Conservation (phyloP, 2,329 filamentous ascomycete species). For the Fusarium verticillioides region DNA sequence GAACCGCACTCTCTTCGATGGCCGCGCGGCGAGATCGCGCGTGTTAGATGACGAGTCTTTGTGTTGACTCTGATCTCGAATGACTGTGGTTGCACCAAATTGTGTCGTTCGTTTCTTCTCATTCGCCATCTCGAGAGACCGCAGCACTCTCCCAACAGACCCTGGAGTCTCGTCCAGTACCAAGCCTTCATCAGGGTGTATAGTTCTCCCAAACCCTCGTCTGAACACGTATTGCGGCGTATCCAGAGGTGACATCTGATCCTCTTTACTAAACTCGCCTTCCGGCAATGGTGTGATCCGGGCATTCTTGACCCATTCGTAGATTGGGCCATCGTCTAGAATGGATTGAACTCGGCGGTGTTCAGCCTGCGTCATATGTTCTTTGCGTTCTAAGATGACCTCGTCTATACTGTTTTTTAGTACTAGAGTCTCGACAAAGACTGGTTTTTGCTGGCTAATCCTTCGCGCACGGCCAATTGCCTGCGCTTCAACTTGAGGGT, state of each 20-base stretch:
- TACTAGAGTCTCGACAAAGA: slow-evolving; percentile 88
- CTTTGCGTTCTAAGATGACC: slow-evolving; percentile 78
- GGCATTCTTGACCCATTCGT: slow-evolving; percentile 68
- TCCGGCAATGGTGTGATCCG: slow-evolving; percentile 54
- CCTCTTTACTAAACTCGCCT: slow-evolving; percentile 48
- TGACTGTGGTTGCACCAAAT: slow-evolving; percentile 21
- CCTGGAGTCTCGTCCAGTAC: slow-evolving; percentile 44
- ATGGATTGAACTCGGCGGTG: slow-evolving; percentile 66
- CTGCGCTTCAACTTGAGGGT: slow-evolving; percentile 86
- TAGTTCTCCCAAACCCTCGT: slow-evolving; percentile 55
- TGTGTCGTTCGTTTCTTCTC: slow-evolving; percentile 43
- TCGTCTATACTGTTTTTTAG: slow-evolving; percentile 85
- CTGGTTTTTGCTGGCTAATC: slow-evolving; percentile 82
- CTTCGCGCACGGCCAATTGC: slow-evolving; percentile 90
- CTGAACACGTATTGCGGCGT: slow-evolving; percentile 63
- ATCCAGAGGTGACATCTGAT: slow-evolving; percentile 61
- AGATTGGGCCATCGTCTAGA: slow-evolving; percentile 67
- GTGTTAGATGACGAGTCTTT: slow-evolving; percentile 20
- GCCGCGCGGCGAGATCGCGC: slow-evolving; percentile 38
- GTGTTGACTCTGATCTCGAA: slow-evolving; percentile 8
- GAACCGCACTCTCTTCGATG: slow-evolving; percentile 47
- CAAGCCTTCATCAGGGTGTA: slow-evolving; percentile 60
- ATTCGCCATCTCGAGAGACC: slow-evolving; percentile 20
- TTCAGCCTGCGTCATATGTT: slow-evolving; percentile 78
- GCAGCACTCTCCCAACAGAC: slow-evolving; percentile 3